Evolutionary conservation across 352 stramenopile genomes (phyloP).

Genomic region (Pythium phragmitis): DNA sequence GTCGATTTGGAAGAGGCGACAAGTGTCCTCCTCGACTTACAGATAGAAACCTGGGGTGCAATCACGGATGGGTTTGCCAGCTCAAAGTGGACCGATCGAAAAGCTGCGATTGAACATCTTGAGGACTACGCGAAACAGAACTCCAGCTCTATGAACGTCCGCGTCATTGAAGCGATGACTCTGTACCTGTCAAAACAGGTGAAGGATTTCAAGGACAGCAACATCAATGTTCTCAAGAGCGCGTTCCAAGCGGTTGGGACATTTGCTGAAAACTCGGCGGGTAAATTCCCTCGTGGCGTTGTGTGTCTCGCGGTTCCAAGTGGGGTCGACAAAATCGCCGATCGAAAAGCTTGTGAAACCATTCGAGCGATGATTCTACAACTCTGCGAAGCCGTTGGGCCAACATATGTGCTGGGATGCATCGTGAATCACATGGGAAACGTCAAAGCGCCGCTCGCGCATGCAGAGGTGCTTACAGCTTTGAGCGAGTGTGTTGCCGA

Average conservation of each 20-base stretch:
- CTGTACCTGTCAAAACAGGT: constrained; percentile 73
- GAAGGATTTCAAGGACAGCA: constrained; percentile 88
- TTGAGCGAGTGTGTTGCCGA: constrained; percentile 71
- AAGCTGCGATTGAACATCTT: constrained; percentile 67
- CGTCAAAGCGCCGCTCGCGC: constrained; percentile 76
- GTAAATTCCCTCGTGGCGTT: constrained; percentile 73
- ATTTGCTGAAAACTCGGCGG: constrained; percentile 56
- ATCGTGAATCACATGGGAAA: constrained; percentile 75
- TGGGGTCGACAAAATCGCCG: constrained; percentile 80
- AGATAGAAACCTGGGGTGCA: constrained; percentile 54
- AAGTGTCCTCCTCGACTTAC: constrained; percentile 46
- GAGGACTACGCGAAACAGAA: constrained; percentile 60
- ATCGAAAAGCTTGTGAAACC: constrained; percentile 72
- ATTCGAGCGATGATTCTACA: constrained; percentile 73
- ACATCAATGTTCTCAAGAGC: constrained; percentile 87
- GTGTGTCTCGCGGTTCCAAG: constrained; percentile 66
- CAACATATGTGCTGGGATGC: constrained; percentile 73
- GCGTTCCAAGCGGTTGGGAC: constrained; percentile 78
- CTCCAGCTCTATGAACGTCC: constrained; percentile 49
- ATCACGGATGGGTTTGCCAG: constrained; percentile 67
- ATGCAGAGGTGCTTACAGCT: constrained; percentile 66
- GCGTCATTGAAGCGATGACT: constrained; percentile 72
- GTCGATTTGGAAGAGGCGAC: constrained; percentile 71
- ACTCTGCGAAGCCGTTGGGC: constrained; percentile 73
- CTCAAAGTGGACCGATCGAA: constrained; percentile 83